Evolutionary conservation across 129 eudicot genomes (phyloP).

Genomic region (Escallonia rubra): DNA sequence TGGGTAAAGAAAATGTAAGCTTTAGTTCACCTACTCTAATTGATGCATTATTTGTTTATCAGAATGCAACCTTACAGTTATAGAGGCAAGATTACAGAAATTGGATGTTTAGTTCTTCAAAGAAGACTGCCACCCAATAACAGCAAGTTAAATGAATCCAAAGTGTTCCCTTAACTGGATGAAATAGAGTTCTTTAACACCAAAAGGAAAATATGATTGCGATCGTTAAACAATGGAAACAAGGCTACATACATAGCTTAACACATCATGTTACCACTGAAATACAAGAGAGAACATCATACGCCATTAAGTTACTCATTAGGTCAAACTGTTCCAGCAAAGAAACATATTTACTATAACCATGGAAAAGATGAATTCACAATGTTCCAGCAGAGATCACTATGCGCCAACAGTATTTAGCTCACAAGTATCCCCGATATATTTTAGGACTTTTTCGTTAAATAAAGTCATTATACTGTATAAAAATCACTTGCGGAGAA

Average conservation of each 20-base stretch:
- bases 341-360: not conserved
- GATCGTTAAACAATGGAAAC: not conserved
- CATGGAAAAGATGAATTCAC: not conserved
- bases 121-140: not conserved
- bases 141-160: not conserved
- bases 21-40: not conserved
- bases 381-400: conserved; percentile 1
- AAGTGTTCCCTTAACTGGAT: not conserved
- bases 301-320: not conserved
- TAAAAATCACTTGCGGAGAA: not conserved
- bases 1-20: not conserved
- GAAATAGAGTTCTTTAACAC: not conserved
- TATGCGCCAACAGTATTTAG: not conserved
- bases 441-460: too few relatives aligned
- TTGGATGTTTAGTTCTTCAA: too few relatives aligned
- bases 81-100: too few relatives aligned
- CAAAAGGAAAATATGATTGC: not conserved
- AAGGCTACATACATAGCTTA: not conserved
- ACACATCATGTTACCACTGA: not conserved
- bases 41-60: too few relatives aligned
- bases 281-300: not conserved
- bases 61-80: too few relatives aligned
- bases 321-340: not conserved
- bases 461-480: too few relatives aligned
- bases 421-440: not conserved